Evolutionary conservation across 495 filamentous ascomycete species (phyloP), one percentile per base, ranked within the genome.

Genomic region (Daldinia childiae): DNA sequence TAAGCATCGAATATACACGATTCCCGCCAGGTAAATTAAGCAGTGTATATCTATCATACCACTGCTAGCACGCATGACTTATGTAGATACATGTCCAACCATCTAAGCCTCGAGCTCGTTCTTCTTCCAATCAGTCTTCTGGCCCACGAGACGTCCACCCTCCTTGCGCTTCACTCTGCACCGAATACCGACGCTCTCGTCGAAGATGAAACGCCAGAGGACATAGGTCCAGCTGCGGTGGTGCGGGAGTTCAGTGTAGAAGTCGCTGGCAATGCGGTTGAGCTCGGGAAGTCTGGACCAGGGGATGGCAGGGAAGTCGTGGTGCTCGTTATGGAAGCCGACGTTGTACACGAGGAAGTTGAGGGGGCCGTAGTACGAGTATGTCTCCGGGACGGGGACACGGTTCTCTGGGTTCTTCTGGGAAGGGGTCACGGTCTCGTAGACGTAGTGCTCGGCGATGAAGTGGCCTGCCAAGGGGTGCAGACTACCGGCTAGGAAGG

Each of bases 401-500:
- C 74, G 82, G 80, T 83, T 88, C 17, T 84, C 74, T 0, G 91
- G 89, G 71, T 91, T 82, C 15, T 86, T 86, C 21, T 88, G 88
- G 26, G 84, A 82, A 0, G 84, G 77, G 11, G 86, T 81, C 15
- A 88, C 84, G 30, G 90, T 87, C 51, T 91, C 90, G 80, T 98
- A 98, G 69, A 99, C 93, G 85, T 99, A 99, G 86, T 99, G 96
- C 81, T 99, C 96, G 64, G 95, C 94, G 80, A 99, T 98, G 85
- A 99, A 99, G 80, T 99, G 96, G 14, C 92, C 96, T 0, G 96
- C 96, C 58, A 93, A 95, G 6, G 96, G 96, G 80, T 99, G 96
- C 48, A 99, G 85, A 24, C 89, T 92, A 30, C 96, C 96, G 2
- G 96, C 96, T 0, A 98, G 86, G 87, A 99, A 99, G 56, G 91